Percentiles rank a stretch among this genome's conserved stretches.
phyloP scores from a whole-genome alignment of 768 basidiomycete genomes.

The Podaxis rugospora region DNA sequence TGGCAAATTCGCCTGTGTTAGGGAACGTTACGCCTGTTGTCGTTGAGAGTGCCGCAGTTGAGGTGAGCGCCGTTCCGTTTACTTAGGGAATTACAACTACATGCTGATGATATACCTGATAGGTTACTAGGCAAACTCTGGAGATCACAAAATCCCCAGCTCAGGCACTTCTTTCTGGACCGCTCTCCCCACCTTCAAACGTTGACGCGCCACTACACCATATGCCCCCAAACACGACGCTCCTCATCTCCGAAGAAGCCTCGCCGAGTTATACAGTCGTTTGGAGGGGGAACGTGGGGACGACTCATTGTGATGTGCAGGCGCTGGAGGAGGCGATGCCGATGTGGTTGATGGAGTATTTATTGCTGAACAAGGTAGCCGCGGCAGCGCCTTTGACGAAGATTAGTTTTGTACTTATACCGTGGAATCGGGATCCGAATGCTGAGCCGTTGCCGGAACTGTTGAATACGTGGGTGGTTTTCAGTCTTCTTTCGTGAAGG shows the following conservation, averaged over 20 bases:
- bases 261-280: slow-evolving; percentile 69
- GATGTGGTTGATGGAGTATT: slow-evolving; percentile 83
- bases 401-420: slow-evolving; percentile 85
- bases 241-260: slow-evolving; percentile 82
- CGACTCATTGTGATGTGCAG: slow-evolving; percentile 34
- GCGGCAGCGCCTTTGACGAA: slow-evolving; percentile 55
- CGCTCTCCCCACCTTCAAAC: slow-evolving; percentile 62
- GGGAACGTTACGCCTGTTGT: slow-evolving; percentile 19
- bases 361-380: slow-evolving; percentile 63
- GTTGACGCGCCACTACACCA: slow-evolving; percentile 66
- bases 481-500: slow-evolving; percentile 2
- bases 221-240: slow-evolving; percentile 53
- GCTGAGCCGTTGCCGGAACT: slow-evolving; percentile 71
- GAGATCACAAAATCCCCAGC: slow-evolving; percentile 42
- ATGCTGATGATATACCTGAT: slow-evolving; percentile 17
- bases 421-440: slow-evolving; percentile 60
- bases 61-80: slow-evolving; percentile 20
- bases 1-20: slow-evolving; percentile 22
- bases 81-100: neutral
- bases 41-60: slow-evolving; percentile 19
- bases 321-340: slow-evolving; percentile 76
- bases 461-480: slow-evolving; percentile 69
- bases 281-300: slow-evolving; percentile 70
- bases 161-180: slow-evolving; percentile 50
- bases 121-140: slow-evolving; percentile 3